Base-by-base conservation (phyloP, 1,139 yeast species). In the Taphrina confusa region DNA sequence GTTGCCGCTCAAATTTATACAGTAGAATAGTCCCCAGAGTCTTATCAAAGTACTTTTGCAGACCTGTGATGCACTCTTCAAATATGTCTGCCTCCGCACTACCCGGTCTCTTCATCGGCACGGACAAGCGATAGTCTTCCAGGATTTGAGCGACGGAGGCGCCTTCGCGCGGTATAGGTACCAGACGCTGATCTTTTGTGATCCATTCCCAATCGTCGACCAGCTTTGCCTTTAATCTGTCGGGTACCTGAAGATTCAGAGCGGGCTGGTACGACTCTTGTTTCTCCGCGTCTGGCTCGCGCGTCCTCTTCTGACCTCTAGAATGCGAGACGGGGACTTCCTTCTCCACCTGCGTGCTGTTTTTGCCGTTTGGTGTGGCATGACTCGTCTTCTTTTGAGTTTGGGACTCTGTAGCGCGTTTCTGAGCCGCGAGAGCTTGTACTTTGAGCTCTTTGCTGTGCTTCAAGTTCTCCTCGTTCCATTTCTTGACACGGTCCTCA, bases 151-250 rank as follows among this genome's bases (percentile, higher is more conserved):
- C 64, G 23, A 68, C 69, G 5, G 68, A 64, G 5, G 67, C 68
- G 14, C 62, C 49, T 25, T 39, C 45, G 23, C 66, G 66, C 9
- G 68, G 68, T 28, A 66, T 25, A 27, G 66, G 61, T 9, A 65
- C 65, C 33, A 65, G 59, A 58, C 63, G 82, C 57, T 85, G 84
- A 65, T 87, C 87, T 68, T 87, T 87, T 1, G 97, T 89, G 52
- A 91, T 79, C 66, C 77, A 79, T 71, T 91, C 96, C 97, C 97
- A 92, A 74, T 92, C 97, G 69, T 89, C 91, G 1, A 91, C 95
- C 46, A 92, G 74, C 4, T 84, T 68, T 3, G 85, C 77, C 71
- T 89, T 90, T 63, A 92, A 76, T 44, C 77, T 74, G 60, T 83
- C 82, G 0, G 92, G 87, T 20, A 88, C 80, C 2, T 76, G 75